Conservation (phyloP, 305 asterid species). For the Solanum hybrid region DNA sequence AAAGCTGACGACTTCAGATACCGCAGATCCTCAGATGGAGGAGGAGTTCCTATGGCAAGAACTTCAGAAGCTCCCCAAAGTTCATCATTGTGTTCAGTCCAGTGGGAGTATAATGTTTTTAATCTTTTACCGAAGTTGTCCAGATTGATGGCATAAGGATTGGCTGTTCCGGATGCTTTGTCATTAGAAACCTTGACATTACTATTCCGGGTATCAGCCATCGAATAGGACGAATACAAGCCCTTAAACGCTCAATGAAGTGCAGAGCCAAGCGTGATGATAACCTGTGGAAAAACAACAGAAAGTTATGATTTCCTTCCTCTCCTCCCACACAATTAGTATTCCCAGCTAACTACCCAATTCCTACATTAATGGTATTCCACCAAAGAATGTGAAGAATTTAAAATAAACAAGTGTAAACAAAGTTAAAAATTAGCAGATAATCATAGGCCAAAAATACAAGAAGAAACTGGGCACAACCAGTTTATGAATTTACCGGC, state of each 20-base stretch:
- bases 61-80: constrained; percentile 25
- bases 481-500: neutral
- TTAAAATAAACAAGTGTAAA: neutral
- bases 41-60: constrained; percentile 25
- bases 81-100: constrained; percentile 15
- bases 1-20: constrained; percentile 26
- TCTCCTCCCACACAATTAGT: neutral
- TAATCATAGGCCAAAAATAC: neutral
- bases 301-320: neutral
- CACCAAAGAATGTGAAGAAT: neutral
- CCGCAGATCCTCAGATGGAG: constrained; percentile 25
- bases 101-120: constrained; percentile 18
- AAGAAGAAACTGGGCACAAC: neutral
- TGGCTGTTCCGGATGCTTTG: constrained; percentile 30
- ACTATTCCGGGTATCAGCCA: constrained; percentile 42
- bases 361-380: neutral
- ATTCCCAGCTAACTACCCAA: neutral
- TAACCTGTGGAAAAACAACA: neutral
- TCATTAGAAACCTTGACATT: constrained; percentile 24
- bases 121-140: constrained; percentile 21
- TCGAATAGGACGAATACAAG: constrained; percentile 7
- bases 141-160: constrained; percentile 29
- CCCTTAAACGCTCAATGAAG: neutral
- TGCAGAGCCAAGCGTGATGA: neutral
- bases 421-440: neutral